These are phyloP conservation scores for Closterium sp. DNA, from an alignment of 139 green algal species.

Conservation along the genomic window DNA sequence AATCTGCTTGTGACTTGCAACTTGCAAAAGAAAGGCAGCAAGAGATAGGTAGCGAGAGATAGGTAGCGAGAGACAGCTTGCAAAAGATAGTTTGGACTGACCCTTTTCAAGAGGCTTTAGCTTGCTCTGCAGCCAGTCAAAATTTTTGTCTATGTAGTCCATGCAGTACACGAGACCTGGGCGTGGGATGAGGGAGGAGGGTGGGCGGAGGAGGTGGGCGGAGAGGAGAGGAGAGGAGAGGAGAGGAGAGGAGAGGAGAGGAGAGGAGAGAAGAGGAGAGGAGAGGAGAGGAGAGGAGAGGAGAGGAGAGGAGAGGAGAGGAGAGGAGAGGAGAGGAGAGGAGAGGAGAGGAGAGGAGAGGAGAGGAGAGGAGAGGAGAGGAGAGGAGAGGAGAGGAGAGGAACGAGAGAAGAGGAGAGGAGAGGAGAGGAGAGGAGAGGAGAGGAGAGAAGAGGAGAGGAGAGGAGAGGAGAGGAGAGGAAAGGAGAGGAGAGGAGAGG, in stretches of 20 bases:
- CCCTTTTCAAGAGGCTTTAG: slow-evolving; percentile 59
- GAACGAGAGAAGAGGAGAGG: not conserved
- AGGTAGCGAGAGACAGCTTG: no score
- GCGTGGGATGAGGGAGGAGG: not conserved
- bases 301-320: slow-evolving; percentile 8
- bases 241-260: slow-evolving; percentile 6
- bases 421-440: not conserved
- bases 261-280: not conserved
- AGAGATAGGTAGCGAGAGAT: no score
- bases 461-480: not conserved
- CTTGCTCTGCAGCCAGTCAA: slow-evolving; percentile 82
- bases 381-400: no score
- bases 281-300: not conserved
- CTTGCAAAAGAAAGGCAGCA: no score
- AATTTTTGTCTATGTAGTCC: slow-evolving; percentile 84
- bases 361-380: not conserved
- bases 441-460: slow-evolving; percentile 11
- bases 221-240: not conserved
- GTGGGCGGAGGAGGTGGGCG: not conserved
- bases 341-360: slow-evolving; percentile 8
- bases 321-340: not conserved
- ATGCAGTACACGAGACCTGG: slow-evolving; percentile 89
- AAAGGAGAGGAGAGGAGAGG: slow-evolving; percentile 12
- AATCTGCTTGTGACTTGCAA: no score
- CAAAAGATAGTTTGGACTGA: no score